Percentiles rank a stretch among this genome's conserved stretches.
These are phyloP conservation scores for Favolaschia claudopus DNA, from an alignment of 768 basidiomycete species.

Conservation along the genomic window DNA sequence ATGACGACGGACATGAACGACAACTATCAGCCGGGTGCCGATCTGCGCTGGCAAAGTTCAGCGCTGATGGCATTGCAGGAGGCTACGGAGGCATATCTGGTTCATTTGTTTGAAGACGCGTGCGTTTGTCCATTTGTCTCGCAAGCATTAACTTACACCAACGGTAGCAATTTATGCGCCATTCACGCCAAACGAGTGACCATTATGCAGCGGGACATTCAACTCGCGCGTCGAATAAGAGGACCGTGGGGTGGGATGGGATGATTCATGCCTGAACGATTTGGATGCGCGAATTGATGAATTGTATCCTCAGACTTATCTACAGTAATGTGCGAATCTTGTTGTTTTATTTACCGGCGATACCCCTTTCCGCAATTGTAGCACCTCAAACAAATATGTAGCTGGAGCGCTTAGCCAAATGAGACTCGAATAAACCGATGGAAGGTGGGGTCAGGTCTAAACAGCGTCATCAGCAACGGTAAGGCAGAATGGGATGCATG, in stretches of 20 bases:
- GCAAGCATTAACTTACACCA: slow-evolving; percentile 12
- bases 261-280: slow-evolving; percentile 35
- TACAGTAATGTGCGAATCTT: slow-evolving; percentile 1
- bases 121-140: slow-evolving; percentile 55
- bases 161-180: slow-evolving; percentile 86
- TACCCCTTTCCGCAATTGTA: too few relatives aligned
- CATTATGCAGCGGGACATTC: slow-evolving; percentile 97
- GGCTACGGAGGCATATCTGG: slow-evolving; percentile 93
- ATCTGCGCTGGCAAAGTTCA: slow-evolving; percentile 93
- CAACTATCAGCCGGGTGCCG: slow-evolving; percentile 56
- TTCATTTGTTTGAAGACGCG: slow-evolving; percentile 99
- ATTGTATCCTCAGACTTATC: slow-evolving; percentile 23
- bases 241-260: slow-evolving; percentile 86
- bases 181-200: slow-evolving; percentile 98
- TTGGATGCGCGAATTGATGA: not conserved
- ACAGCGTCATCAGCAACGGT: not conserved
- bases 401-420: too few relatives aligned
- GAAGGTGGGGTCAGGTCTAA: too few relatives aligned
- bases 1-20: slow-evolving; percentile 83
- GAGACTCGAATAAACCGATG: too few relatives aligned
- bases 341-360: too few relatives aligned
- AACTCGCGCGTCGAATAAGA: slow-evolving; percentile 93
- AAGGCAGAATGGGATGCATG: not conserved
- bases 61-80: slow-evolving; percentile 95
- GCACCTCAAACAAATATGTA: too few relatives aligned